These are phyloP conservation scores for Cucumis sativus DNA, from an alignment of 306 rosid species.

Conservation along the genomic window Cucumber_9930_V3 NC_026661.2:21666001-21666500, in stretches of 20 bases:
- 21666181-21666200: slow-evolving; percentile 20
- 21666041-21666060: slow-evolving; percentile 14
- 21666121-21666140: slow-evolving; percentile 14
- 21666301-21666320: slow-evolving; percentile 77
- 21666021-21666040: slow-evolving; percentile 9
- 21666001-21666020: too few relatives aligned
- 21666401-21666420: neutral
- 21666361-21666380: neutral
- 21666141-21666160: slow-evolving; percentile 11
- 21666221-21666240: slow-evolving; percentile 10
- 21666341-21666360: neutral
- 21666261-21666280: slow-evolving; percentile 90
- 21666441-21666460: slow-evolving; percentile 20
- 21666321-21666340: slow-evolving; percentile 76
- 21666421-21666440: neutral
- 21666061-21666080: slow-evolving; percentile 28
- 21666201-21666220: slow-evolving; percentile 50
- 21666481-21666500: slow-evolving; percentile 71
- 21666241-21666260: slow-evolving; percentile 14
- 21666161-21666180: neutral
- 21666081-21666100: slow-evolving; percentile 15
- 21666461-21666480: slow-evolving; percentile 65
- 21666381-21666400: neutral
- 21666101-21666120: slow-evolving; percentile 11
- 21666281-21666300: slow-evolving; percentile 91